Evolutionary conservation across 208 protist species (phyloP).

Genomic region (Kentomonas sorsogonicus): DNA sequence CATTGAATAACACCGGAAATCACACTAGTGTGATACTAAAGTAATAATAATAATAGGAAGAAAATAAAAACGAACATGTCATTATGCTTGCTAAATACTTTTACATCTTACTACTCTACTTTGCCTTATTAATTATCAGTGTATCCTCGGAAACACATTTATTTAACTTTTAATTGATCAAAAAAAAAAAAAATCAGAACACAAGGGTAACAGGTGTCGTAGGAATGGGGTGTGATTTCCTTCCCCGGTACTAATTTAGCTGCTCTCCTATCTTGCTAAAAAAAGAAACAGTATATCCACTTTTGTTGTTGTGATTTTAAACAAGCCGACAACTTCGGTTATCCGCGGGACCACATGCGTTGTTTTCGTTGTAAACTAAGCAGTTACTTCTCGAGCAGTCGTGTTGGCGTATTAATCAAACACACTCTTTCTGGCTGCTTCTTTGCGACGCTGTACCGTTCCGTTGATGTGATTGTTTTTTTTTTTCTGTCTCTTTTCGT

Average conservation of each 20-base stretch:
- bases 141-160: too few relatives aligned
- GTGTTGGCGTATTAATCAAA: too few relatives aligned
- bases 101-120: neutral
- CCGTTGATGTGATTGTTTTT: neutral
- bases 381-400: too few relatives aligned
- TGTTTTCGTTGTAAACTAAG: too few relatives aligned
- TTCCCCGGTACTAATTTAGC: too few relatives aligned
- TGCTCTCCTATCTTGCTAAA: neutral
- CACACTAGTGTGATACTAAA: neutral
- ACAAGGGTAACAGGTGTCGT: too few relatives aligned
- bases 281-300: slow-evolving; percentile 4
- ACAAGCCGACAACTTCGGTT: too few relatives aligned
- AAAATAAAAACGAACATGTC: neutral
- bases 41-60: slow-evolving; percentile 10
- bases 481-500: neutral
- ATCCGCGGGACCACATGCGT: too few relatives aligned
- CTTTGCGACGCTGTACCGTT: neutral
- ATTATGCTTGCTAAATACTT: neutral
- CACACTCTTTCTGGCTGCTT: too few relatives aligned
- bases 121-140: too few relatives aligned
- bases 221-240: too few relatives aligned
- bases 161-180: neutral
- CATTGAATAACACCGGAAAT: slow-evolving; percentile 7
- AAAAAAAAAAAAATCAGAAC: slow-evolving; percentile 4
- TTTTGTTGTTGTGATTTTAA: slow-evolving; percentile 2